Conservation (phyloP, 306 rosid species). For the Gillenia trifoliata region DNA sequence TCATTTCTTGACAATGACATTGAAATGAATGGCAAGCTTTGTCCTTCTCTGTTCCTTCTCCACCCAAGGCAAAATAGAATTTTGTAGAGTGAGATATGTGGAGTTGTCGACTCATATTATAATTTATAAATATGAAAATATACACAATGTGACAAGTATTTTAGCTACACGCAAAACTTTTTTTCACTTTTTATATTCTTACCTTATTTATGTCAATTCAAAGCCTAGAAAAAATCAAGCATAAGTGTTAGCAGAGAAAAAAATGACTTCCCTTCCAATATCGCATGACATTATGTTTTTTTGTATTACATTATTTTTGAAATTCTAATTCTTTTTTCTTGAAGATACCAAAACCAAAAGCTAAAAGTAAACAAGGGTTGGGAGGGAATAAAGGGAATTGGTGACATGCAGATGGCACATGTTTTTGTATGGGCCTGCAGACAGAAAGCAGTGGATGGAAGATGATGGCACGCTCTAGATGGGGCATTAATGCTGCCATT, state of each 20-base stretch:
- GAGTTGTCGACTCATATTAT: no score
- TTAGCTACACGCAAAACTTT: no score
- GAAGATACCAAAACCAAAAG: not conserved
- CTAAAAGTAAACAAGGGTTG: not conserved
- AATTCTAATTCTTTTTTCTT: not conserved
- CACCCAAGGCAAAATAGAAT: no score
- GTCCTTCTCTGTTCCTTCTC: not conserved
- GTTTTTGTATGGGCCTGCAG: slow-evolving; percentile 12
- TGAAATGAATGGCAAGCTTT: not conserved
- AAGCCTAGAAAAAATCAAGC: no score
- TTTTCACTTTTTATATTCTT: no score
- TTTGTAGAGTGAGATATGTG: no score
- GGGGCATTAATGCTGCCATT: slow-evolving; percentile 24
- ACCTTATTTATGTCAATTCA: no score
- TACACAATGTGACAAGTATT: no score
- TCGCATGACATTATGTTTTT: not conserved
- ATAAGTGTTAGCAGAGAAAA: no score
- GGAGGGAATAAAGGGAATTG: not conserved
- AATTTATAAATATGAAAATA: no score
- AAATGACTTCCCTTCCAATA: no score
- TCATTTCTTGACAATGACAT: not conserved
- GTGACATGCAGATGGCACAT: slow-evolving; percentile 3
- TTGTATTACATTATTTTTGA: not conserved
- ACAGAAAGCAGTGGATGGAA: not conserved
- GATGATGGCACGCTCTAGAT: slow-evolving; percentile 4